Percentiles rank a stretch among this genome's conserved stretches.
Conservation (phyloP, 2,329 filamentous ascomycete species). For the Penicillium sp. region DNA sequence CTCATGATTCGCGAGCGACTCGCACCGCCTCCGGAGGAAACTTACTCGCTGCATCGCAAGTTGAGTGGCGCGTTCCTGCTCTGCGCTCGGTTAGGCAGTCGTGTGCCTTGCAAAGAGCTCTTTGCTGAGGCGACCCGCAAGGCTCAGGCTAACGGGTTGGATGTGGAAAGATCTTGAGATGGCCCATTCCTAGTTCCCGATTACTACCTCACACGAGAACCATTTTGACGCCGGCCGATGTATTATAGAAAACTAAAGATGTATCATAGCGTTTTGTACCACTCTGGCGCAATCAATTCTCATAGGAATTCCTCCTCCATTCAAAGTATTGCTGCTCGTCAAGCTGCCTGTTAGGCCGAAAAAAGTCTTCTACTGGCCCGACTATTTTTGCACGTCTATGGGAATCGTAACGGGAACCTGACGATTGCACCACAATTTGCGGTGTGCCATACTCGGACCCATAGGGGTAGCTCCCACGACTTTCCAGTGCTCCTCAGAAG, state of each 20-base stretch:
- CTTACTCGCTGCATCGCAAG: slow-evolving; percentile 91
- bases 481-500: too few relatives aligned
- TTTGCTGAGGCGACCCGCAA: slow-evolving; percentile 48
- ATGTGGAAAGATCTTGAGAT: slow-evolving; percentile 2
- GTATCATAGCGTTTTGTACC: not conserved
- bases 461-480: too few relatives aligned
- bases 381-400: too few relatives aligned
- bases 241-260: slow-evolving; percentile 1
- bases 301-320: too few relatives aligned
- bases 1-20: slow-evolving; percentile 87
- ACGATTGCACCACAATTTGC: too few relatives aligned
- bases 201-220: too few relatives aligned
- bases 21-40: slow-evolving; percentile 91
- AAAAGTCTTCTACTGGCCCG: too few relatives aligned
- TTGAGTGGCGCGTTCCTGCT: slow-evolving; percentile 90
- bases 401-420: too few relatives aligned
- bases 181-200: too few relatives aligned
- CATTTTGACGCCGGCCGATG: not conserved
- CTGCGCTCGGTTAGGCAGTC: slow-evolving; percentile 78
- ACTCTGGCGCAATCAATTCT: not conserved
- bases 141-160: slow-evolving; percentile 20
- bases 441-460: too few relatives aligned
- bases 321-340: too few relatives aligned
- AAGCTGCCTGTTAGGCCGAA: too few relatives aligned
- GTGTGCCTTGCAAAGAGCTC: slow-evolving; percentile 72